These are phyloP conservation scores for Podaxis sp. DNA, from an alignment of 768 basidiomycete genomes.

Conservation along the genomic window DNA sequence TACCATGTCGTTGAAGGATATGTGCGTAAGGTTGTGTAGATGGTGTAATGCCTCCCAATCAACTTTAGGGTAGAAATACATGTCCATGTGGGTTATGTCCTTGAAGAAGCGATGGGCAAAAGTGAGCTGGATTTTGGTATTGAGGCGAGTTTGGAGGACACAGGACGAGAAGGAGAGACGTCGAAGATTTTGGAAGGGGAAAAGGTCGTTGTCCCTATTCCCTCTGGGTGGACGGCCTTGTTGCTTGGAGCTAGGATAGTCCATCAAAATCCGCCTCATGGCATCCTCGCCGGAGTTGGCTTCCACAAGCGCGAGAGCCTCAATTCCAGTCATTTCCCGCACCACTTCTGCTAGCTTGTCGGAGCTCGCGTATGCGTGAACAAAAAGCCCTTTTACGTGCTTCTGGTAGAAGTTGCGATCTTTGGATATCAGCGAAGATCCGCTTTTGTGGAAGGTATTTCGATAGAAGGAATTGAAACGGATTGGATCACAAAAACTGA, in stretches of 20 bases:
- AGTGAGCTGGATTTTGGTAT: background rate
- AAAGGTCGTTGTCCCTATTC: background rate
- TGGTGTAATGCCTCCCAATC: background rate
- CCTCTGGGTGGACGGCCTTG: background rate
- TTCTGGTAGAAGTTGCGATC: background rate
- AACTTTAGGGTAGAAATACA: background rate
- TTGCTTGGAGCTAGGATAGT: background rate
- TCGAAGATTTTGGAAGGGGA: background rate
- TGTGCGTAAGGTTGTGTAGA: background rate
- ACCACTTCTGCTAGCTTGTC: background rate
- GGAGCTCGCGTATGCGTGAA: background rate
- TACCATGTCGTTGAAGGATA: background rate
- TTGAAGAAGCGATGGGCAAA: background rate
- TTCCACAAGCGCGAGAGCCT: background rate
- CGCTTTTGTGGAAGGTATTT: background rate
- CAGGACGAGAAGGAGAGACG: background rate
- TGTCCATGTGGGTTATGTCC: background rate
- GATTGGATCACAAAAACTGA: background rate
- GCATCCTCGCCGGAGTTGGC: background rate
- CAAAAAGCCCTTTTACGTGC: background rate
- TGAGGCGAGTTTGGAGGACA: background rate
- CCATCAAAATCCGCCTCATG: background rate
- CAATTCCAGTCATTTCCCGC: background rate
- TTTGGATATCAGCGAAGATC: background rate
- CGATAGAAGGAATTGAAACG: background rate